Percentiles rank a stretch among this genome's conserved stretches.
phyloP scores from a whole-genome alignment of 805 yeast genomes.

The Cyberlindnera meyerae region DNA sequence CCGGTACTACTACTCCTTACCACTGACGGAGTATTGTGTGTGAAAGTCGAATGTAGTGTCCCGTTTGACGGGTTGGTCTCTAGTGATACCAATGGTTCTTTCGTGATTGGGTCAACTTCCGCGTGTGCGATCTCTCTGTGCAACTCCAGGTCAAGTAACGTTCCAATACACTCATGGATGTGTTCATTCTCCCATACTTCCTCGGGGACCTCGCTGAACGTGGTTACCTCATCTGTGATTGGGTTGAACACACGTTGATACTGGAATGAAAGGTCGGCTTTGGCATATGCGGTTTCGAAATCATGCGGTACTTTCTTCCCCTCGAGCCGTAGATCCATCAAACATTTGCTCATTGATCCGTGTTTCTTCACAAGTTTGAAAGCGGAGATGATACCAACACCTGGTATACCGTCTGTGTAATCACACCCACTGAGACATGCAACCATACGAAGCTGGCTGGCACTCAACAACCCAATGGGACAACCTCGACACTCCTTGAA shows the following conservation, averaged over 20 bases:
- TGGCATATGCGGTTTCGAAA: conserved; percentile 54
- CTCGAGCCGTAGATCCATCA: conserved; percentile 53
- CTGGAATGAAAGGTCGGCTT: conserved; percentile 76
- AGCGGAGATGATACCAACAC: conserved; percentile 78
- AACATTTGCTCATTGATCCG: conserved; percentile 47
- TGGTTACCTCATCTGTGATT: conserved; percentile 36
- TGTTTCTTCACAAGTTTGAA: conserved; percentile 50
- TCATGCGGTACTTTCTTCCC: conserved; percentile 56
- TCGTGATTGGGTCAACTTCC: conserved; percentile 53
- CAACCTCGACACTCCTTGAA: conserved; percentile 47
- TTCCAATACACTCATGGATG: conserved; percentile 37
- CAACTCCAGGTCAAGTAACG: conserved; percentile 34
- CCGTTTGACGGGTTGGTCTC: no score
- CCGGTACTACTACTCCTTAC: no score
- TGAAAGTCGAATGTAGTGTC: no score
- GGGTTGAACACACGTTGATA: conserved; percentile 87
- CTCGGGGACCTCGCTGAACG: conserved; percentile 54
- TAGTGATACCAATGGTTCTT: conserved; percentile 16
- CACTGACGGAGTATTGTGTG: no score
- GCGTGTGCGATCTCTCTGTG: conserved; percentile 62
- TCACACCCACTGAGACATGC: conserved; percentile 97
- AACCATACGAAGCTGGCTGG: conserved; percentile 60
- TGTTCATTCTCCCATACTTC: conserved; percentile 24
- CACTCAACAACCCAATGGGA: conserved; percentile 45
- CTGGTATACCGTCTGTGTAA: conserved; percentile 80